Base-by-base conservation (phyloP, 768 basidiomycete species). In the Tulasnella sp. region DNA sequence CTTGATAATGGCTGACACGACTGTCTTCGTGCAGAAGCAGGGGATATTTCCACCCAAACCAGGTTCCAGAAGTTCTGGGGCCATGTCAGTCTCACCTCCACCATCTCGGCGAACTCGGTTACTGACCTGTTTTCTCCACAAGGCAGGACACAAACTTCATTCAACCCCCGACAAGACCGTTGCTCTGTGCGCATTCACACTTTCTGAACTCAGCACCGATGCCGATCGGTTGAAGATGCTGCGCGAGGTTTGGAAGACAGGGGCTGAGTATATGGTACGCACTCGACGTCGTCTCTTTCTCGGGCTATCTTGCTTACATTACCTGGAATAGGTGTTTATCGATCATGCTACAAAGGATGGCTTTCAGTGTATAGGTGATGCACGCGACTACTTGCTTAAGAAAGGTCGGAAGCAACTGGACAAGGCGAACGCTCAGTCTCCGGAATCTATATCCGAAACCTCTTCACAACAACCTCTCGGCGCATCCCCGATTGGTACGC, bases 161-260 rank as follows among this genome's bases (percentile, higher is more conserved):
- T 64, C 25, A 65, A 75, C 46, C 67, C 70, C 29, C 81, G 83
- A 83, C 75, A 75, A 65, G 82, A 78, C 69, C 71, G 70, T 97
- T 25, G 89, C 86, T 1, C 65, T 99, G 29, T 89, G 87, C 15
- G 85, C 92, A 0, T 98, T 96, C 71, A 75, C 82, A 66, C 71
- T 99, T 1, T 82, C 86, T n/a, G 77, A 86, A 17, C 71, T 71
- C 81, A 4, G 79, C 17, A 57, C 76, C 2, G 67, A 78, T 37
- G 63, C 81, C 15, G 76, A 80, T 7, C 76, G 84, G 59, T 83
- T 80, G 69, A 70, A 74, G 2, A 65, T 90, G 42, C 74, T 93
- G 25, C 81, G 83, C 65, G 80, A 87, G 63, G 86, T 97, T 75
- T 97, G 92, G 92, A 77, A 86, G 43, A 89, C 88, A 63, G 90